phyloP scores from a whole-genome alignment of 2,329 filamentous ascomycete genomes.

The Camillea tinctor region DNA sequence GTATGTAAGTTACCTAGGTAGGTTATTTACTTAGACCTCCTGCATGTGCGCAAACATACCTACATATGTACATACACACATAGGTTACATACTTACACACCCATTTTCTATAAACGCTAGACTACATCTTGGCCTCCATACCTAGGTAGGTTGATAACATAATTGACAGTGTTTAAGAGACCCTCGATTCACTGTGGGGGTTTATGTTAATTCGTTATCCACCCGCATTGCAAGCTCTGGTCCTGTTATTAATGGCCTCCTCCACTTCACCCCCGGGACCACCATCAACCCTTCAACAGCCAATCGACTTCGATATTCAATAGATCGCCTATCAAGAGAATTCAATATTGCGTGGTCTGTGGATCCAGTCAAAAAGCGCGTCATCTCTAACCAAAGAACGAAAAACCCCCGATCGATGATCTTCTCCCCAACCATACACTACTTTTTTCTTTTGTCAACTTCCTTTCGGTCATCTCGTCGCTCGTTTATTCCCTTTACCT shows the following conservation, averaged over 20 bases:
- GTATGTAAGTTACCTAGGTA: too few relatives aligned
- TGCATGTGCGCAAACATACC: too few relatives aligned
- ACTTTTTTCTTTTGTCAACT: neutral
- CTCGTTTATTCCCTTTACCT: neutral
- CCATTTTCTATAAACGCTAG: too few relatives aligned
- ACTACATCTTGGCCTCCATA: too few relatives aligned
- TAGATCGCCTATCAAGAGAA: neutral
- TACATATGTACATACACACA: too few relatives aligned
- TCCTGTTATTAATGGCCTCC: neutral
- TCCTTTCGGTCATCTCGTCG: neutral
- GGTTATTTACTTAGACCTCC: too few relatives aligned
- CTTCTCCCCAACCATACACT: neutral
- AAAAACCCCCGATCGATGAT: neutral
- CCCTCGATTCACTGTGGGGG: neutral
- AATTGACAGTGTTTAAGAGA: too few relatives aligned
- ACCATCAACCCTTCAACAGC: neutral
- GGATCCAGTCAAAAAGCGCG: neutral
- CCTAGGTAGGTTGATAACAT: too few relatives aligned
- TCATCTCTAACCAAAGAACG: neutral
- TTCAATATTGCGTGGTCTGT: neutral
- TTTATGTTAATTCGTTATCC: neutral
- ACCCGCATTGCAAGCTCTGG: neutral
- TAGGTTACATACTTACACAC: too few relatives aligned
- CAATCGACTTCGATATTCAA: neutral
- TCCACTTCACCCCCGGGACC: neutral